A percentile compares a stretch with the other conserved stretches of the same genome.
phyloP scores from a whole-genome alignment of 345 rosid genomes.

The Camelina laxa region DNA sequence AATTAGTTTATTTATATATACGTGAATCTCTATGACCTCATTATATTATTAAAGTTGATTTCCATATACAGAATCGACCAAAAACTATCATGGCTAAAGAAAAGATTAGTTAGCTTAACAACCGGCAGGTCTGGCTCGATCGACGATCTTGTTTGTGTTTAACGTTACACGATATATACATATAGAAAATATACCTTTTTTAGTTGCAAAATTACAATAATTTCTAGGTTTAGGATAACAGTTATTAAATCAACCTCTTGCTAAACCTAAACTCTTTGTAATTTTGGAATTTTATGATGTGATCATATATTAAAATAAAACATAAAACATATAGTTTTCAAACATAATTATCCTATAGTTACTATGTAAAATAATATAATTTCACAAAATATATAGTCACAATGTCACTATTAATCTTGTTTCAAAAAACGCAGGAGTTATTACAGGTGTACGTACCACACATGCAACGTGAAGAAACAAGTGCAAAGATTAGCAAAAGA shows the following conservation, averaged over 20 bases:
- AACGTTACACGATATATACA: background rate
- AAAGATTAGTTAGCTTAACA: constrained; percentile 36
- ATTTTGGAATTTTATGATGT: background rate
- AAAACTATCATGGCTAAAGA: constrained; percentile 2
- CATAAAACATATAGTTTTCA: too few species aligned
- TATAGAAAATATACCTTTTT: background rate
- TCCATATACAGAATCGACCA: constrained; percentile 18
- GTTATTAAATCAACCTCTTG: background rate
- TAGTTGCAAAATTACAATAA: background rate
- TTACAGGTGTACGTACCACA: constrained; percentile 88
- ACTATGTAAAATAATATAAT: background rate
- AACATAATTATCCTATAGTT: background rate
- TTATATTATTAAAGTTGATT: background rate
- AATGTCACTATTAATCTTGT: background rate
- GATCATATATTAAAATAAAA: too few species aligned
- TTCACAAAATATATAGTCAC: too few species aligned
- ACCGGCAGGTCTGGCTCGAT: background rate
- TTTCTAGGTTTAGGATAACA: background rate
- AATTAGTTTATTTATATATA: background rate
- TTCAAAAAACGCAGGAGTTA: constrained; percentile 59
- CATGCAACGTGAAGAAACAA: constrained; percentile 94
- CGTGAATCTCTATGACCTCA: background rate
- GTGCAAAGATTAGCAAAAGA: constrained; percentile 82
- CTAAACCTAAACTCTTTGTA: background rate
- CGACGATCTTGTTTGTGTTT: background rate